phyloP scores from a whole-genome alignment of 192 early-diverging fungal species.

The Linnemannia zychae region DNA sequence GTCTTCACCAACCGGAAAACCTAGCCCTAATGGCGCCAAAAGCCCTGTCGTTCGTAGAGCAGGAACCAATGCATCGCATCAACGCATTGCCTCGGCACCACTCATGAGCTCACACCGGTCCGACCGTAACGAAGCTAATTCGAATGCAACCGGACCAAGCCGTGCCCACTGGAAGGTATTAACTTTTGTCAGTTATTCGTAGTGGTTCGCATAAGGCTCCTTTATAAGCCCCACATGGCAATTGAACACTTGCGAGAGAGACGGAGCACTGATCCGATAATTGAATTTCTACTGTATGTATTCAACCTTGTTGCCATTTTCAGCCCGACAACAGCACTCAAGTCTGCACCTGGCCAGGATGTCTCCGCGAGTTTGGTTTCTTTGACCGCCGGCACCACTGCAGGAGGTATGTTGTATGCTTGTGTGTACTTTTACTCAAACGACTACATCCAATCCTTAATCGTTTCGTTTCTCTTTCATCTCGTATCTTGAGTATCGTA shows the following conservation, averaged over 20 bases:
- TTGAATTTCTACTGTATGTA: not conserved
- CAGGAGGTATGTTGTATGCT: slow-evolving; percentile 27
- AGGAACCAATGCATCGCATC: slow-evolving; percentile 18
- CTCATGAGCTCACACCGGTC: slow-evolving; percentile 28
- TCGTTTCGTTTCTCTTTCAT: not conserved
- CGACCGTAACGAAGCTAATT: slow-evolving; percentile 4
- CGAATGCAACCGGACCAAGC: slow-evolving; percentile 17
- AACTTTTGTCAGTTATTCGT: not conserved
- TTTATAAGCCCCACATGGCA: not conserved
- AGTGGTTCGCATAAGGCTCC: not conserved
- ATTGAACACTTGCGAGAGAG: not conserved
- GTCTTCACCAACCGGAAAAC: slow-evolving; percentile 28
- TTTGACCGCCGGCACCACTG: slow-evolving; percentile 55
- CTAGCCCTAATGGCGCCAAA: not conserved
- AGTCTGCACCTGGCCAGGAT: slow-evolving; percentile 51
- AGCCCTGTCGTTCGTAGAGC: slow-evolving; percentile 4
- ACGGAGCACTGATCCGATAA: not conserved
- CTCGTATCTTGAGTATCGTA: not conserved
- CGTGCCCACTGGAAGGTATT: slow-evolving; percentile 56
- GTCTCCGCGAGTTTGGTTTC: slow-evolving; percentile 46
- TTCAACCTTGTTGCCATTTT: not conserved
- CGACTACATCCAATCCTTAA: not conserved
- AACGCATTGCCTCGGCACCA: slow-evolving; percentile 33
- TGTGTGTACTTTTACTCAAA: not conserved
- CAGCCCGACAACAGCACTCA: slow-evolving; percentile 49